Conservation (phyloP, 2,329 filamentous ascomycete species). For the Colletotrichum gloeosporioides region DNA sequence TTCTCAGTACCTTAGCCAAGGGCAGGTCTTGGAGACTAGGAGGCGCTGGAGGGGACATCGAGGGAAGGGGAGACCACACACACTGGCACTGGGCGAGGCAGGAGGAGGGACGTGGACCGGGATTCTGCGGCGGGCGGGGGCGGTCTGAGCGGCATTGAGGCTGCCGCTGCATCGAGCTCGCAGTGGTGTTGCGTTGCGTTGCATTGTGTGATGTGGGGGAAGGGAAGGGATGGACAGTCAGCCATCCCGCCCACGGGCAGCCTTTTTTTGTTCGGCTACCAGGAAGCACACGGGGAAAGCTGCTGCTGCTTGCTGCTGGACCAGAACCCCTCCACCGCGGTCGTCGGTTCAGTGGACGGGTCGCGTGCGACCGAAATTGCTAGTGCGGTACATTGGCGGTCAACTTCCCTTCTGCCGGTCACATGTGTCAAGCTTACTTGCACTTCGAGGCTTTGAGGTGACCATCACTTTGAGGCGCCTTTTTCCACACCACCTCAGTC, state of each 20-base stretch:
- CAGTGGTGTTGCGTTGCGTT: background rate
- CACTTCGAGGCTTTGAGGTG: background rate
- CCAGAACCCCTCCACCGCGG: slow-evolving; percentile 6
- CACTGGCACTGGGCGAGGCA: background rate
- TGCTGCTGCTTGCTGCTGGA: background rate
- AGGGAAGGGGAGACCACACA: background rate
- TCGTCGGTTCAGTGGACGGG: background rate
- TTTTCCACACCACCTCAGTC: background rate
- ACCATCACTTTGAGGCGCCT: background rate
- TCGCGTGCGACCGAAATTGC: slow-evolving; percentile 9
- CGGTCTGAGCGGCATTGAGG: slow-evolving; percentile 8
- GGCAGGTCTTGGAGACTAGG: background rate
- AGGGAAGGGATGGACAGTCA: background rate
- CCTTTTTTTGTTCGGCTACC: slow-evolving; percentile 4
- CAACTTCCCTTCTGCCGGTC: slow-evolving; percentile 14
- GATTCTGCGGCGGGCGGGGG: background rate
- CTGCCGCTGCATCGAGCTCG: background rate
- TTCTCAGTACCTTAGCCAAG: background rate
- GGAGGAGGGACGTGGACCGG: background rate
- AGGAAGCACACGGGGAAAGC: background rate
- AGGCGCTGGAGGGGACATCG: background rate
- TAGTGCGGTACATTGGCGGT: slow-evolving; percentile 3
- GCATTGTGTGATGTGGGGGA: slow-evolving; percentile 1
- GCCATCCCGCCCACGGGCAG: background rate
- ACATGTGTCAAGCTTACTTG: background rate